Evolutionary conservation across 2,329 filamentous ascomycete species (phyloP).

Genomic region (Fusarium armeniacum): DNA sequence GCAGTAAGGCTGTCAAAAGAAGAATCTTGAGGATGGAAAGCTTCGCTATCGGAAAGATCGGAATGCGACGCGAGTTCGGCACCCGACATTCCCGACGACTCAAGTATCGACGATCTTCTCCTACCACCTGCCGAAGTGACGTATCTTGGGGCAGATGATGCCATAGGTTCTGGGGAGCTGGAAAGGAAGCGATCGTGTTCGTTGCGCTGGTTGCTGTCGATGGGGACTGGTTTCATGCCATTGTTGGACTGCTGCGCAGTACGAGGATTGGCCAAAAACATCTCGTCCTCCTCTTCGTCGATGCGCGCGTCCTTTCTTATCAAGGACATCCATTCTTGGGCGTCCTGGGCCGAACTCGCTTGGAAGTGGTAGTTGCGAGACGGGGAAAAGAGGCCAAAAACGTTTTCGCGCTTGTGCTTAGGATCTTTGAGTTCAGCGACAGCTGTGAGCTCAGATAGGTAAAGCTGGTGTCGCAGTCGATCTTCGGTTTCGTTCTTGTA

Average conservation of each 20-base stretch:
- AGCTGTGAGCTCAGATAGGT: conserved; percentile 89
- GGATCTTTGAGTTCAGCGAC: conserved; percentile 90
- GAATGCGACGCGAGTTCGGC: conserved; percentile 84
- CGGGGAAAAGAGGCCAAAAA: conserved; percentile 93
- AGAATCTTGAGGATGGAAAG: conserved; percentile 62
- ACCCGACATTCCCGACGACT: conserved; percentile 74
- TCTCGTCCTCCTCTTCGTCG: conserved; percentile 89
- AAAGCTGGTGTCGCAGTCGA: conserved; percentile 89
- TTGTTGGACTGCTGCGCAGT: conserved; percentile 62
- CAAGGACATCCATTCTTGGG: conserved; percentile 86
- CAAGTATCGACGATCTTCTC: conserved; percentile 72
- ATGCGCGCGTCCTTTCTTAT: conserved; percentile 86
- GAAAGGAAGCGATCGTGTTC: conserved; percentile 63
- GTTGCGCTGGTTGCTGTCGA: conserved; percentile 43
- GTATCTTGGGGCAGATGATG: conserved; percentile 55
- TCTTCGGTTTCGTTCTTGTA: conserved; percentile 94
- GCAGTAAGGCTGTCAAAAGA: conserved; percentile 66
- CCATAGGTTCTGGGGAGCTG: conserved; percentile 72
- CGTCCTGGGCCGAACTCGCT: conserved; percentile 78
- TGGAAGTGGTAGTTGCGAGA: conserved; percentile 93
- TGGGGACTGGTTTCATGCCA: conserved; percentile 36
- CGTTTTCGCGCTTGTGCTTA: conserved; percentile 86
- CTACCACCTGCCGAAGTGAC: conserved; percentile 53
- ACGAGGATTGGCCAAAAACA: conserved; percentile 78
- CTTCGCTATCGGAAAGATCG: conserved; percentile 83